Percentiles rank a stretch among this genome's conserved stretches.
These are phyloP conservation scores for Tuber umbilicatum DNA, from an alignment of 495 filamentous ascomycete species.

Conservation along the genomic window DNA sequence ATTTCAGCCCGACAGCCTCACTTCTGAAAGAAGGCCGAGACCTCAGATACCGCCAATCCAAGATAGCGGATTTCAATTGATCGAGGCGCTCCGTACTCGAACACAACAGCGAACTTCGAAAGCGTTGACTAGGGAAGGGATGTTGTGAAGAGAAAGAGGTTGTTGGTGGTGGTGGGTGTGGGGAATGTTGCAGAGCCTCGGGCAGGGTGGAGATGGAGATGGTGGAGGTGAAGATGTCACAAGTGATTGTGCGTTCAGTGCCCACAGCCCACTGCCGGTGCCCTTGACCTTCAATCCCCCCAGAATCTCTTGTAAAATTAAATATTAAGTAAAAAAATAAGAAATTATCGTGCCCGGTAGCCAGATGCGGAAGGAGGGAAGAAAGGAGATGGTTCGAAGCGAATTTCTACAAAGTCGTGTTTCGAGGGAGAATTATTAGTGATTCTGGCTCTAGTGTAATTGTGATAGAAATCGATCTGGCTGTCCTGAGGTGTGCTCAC, in stretches of 20 bases:
- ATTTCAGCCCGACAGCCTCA: constrained; percentile 3
- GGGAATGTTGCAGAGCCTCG: not conserved
- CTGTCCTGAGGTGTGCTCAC: too few relatives aligned
- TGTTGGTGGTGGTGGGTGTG: not conserved
- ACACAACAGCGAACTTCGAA: not conserved
- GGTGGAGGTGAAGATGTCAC: not conserved
- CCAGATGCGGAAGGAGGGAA: not conserved
- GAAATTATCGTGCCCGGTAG: not conserved
- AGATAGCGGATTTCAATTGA: not conserved
- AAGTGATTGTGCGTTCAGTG: not conserved
- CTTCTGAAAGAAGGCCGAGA: not conserved
- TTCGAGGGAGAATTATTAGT: not conserved
- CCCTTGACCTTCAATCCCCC: not conserved
- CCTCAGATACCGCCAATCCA: not conserved
- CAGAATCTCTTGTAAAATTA: not conserved
- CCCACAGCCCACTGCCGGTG: not conserved
- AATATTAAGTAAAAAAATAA: not conserved
- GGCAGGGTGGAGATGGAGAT: not conserved
- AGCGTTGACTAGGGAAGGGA: not conserved
- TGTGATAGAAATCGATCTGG: too few relatives aligned
- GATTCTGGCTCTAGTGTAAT: too few relatives aligned
- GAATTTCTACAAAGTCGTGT: not conserved
- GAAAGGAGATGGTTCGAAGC: not conserved
- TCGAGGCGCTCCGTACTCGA: not conserved
- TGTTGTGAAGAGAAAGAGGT: not conserved